phyloP scores from a whole-genome alignment of 202 grass and related monocot genomes.

The Setaria viridis region DNA sequence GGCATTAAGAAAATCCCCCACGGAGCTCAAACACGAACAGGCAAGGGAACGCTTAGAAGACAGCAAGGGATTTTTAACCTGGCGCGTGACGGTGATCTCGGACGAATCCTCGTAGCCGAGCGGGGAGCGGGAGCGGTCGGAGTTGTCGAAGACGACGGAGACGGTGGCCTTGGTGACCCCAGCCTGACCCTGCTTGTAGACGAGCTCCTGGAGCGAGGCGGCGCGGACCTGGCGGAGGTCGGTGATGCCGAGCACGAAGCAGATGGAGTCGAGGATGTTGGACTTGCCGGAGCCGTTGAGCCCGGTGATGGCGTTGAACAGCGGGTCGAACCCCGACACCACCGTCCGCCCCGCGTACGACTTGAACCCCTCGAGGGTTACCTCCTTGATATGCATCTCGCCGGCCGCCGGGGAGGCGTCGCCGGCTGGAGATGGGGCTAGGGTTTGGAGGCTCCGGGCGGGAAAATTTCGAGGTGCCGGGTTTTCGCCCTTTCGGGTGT shows the following conservation, averaged over 20 bases:
- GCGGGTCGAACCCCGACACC: conserved; percentile 88
- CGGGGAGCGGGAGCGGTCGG: conserved; percentile 76
- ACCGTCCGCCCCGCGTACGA: conserved; percentile 91
- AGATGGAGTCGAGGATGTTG: conserved; percentile 99
- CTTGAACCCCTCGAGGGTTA: conserved; percentile 94
- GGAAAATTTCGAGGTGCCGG: conserved; percentile 24
- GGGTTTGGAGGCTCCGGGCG: conserved; percentile 51
- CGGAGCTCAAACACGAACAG: conserved; percentile 8
- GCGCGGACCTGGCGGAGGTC: conserved; percentile 88
- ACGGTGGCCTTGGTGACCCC: conserved; percentile 96
- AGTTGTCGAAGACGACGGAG: conserved; percentile 92
- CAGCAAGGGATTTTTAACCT: conserved; percentile 48
- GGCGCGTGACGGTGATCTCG: conserved; percentile 94
- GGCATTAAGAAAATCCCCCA: neutral
- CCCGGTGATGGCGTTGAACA: conserved; percentile 99
- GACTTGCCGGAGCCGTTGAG: conserved; percentile 96
- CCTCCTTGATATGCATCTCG: conserved; percentile 96
- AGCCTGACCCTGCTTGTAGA: conserved; percentile 99
- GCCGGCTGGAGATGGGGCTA: conserved; percentile 52
- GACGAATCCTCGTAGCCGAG: conserved; percentile 86
- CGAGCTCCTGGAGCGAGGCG: conserved; percentile 88
- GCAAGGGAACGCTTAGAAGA: conserved; percentile 19
- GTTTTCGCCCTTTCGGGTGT: conserved; percentile 15
- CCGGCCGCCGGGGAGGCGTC: conserved; percentile 40
- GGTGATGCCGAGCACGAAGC: conserved; percentile 96